Conservation (phyloP, 129 eudicot species). For the Glebionis coronaria region DNA sequence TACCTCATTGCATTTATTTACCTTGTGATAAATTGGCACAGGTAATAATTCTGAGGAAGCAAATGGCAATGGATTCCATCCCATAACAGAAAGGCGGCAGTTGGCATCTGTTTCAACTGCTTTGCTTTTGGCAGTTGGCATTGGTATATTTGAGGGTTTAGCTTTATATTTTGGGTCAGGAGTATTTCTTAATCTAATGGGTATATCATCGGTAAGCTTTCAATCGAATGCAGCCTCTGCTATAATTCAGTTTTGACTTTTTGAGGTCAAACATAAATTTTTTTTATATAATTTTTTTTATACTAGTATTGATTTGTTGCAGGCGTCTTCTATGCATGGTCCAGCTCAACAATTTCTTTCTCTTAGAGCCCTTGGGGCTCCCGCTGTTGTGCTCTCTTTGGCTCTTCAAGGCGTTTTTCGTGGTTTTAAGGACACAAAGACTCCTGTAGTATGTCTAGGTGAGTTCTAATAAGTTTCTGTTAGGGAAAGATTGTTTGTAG, state of each 20-base stretch:
- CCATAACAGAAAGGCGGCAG: conserved; percentile 49
- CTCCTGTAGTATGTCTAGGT: conserved; percentile 84
- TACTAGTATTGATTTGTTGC: conserved; percentile 18
- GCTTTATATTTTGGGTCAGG: conserved; percentile 90
- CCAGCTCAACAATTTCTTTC: conserved; percentile 73
- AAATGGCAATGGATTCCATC: conserved; percentile 28
- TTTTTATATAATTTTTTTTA: too few relatives aligned
- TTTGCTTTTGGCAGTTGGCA: conserved; percentile 73
- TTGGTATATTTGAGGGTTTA: conserved; percentile 83
- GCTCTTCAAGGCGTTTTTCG: conserved; percentile 93
- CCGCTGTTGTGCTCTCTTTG: conserved; percentile 86
- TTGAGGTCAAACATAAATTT: conserved; percentile 10
- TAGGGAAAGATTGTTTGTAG: too few relatives aligned
- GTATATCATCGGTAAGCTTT: conserved; percentile 66
- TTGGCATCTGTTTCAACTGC: conserved; percentile 93
- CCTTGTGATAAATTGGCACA: conserved; percentile 18
- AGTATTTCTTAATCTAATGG: conserved; percentile 76
- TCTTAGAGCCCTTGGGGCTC: conserved; percentile 91
- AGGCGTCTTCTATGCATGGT: conserved; percentile 75
- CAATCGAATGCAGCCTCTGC: background rate
- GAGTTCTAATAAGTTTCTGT: conserved; percentile 18
- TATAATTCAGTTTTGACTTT: background rate
- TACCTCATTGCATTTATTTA: conserved; percentile 18
- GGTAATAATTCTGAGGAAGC: conserved; percentile 27
- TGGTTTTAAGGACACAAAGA: conserved; percentile 90